Percentiles rank a stretch among this genome's conserved stretches.
Conservation (phyloP, 352 stramenopile genomes). For the Phytophthora citricola region DNA sequence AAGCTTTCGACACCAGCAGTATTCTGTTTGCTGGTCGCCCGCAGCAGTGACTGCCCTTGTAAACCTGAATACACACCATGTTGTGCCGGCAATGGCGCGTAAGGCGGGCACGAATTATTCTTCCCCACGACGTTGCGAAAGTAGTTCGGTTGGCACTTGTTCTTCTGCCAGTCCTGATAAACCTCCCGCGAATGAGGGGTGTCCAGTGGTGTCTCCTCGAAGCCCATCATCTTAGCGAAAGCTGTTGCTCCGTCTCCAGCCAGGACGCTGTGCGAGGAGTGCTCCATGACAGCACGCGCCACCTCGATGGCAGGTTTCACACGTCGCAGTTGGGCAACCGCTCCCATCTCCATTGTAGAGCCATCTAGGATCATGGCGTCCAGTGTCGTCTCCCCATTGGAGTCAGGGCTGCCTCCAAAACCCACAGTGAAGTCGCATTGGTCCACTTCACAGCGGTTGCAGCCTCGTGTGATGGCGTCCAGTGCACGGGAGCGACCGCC, state of each 20-base stretch:
- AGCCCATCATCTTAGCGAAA: slow-evolving; percentile 93
- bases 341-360: slow-evolving; percentile 84
- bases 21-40: slow-evolving; percentile 22
- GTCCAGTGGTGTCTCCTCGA: slow-evolving; percentile 74
- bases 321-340: slow-evolving; percentile 79
- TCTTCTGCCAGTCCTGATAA: slow-evolving; percentile 60
- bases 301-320: slow-evolving; percentile 88
- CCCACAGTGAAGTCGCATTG: slow-evolving; percentile 92
- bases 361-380: slow-evolving; percentile 94
- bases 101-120: slow-evolving; percentile 83
- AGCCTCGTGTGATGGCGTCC: slow-evolving; percentile 73
- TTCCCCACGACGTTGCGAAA: slow-evolving; percentile 79
- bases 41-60: slow-evolving; percentile 28
- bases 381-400: slow-evolving; percentile 87
- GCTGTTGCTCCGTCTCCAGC: slow-evolving; percentile 82
- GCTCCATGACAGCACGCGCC: slow-evolving; percentile 87
- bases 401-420: slow-evolving; percentile 89
- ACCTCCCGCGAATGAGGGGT: slow-evolving; percentile 67
- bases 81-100: slow-evolving; percentile 49
- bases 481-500: slow-evolving; percentile 35
- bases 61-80: slow-evolving; percentile 30
- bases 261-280: slow-evolving; percentile 90
- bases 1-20: slow-evolving; percentile 30
- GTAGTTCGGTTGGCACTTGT: slow-evolving; percentile 92
- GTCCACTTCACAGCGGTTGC: slow-evolving; percentile 82